phyloP scores from a whole-genome alignment of 495 filamentous ascomycete genomes.

The Penicillium canescens region DNA sequence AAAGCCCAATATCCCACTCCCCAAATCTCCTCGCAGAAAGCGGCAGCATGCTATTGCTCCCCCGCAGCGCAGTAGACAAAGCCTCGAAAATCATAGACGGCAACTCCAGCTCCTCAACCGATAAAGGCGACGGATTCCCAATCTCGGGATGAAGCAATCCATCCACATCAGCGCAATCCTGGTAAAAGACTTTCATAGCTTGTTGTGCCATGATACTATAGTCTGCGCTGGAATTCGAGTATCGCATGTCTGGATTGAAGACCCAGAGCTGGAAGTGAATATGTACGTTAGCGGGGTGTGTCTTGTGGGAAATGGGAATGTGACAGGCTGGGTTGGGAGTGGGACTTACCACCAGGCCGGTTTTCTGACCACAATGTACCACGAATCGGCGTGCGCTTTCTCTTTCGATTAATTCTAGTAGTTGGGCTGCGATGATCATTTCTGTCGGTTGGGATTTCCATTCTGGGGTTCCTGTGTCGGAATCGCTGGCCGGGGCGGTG shows the following conservation, averaged over 20 bases:
- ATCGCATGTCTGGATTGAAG: conserved; percentile 68
- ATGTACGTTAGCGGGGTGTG: conserved; percentile 30
- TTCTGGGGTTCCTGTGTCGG: not conserved
- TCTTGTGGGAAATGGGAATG: not conserved
- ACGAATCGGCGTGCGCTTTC: conserved; percentile 51
- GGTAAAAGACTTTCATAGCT: conserved; percentile 71
- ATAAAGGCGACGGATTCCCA: conserved; percentile 42
- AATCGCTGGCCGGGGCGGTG: not conserved
- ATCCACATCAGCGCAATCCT: conserved; percentile 50
- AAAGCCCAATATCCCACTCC: conserved; percentile 66
- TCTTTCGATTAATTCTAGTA: conserved; percentile 49
- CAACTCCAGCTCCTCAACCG: conserved; percentile 65
- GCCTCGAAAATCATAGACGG: conserved; percentile 48
- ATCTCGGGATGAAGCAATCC: conserved; percentile 51
- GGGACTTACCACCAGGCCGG: conserved; percentile 42
- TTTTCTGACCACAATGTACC: conserved; percentile 38
- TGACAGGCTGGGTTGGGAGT: not conserved
- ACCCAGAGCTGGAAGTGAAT: conserved; percentile 60
- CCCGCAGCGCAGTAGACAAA: conserved; percentile 41
- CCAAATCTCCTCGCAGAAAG: conserved; percentile 54
- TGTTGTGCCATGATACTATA: conserved; percentile 36
- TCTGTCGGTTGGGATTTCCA: conserved; percentile 49
- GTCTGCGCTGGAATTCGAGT: conserved; percentile 49
- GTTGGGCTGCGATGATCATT: conserved; percentile 51
- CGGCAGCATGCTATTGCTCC: conserved; percentile 58